Percentiles rank a stretch among this genome's conserved stretches.
Evolutionary conservation across 225 moss, liverwort and hornwort species (phyloP).

Genomic region (Physcomitrium patens): DNA sequence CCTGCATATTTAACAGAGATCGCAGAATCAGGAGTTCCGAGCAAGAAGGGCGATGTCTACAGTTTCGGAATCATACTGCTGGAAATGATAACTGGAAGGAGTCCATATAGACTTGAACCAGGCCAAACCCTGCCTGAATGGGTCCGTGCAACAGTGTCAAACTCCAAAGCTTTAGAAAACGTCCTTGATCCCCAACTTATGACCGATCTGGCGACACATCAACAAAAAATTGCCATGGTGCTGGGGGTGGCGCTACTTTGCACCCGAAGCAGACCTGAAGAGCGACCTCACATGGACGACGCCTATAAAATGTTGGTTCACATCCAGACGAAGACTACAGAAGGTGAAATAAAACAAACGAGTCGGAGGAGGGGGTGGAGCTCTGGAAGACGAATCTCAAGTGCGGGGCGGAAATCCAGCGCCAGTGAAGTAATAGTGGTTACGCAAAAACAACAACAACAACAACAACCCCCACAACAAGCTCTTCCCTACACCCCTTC

Average conservation of each 20-base stretch:
- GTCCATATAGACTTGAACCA: constrained; percentile 37
- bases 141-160: constrained; percentile 48
- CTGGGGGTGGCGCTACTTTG: constrained; percentile 64
- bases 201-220: constrained; percentile 39
- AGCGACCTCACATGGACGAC: constrained; percentile 51
- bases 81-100: constrained; percentile 48
- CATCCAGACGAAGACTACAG: constrained; percentile 23
- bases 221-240: constrained; percentile 64
- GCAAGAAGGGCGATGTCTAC: constrained; percentile 56
- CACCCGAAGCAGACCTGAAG: constrained; percentile 46
- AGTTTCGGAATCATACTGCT: constrained; percentile 54
- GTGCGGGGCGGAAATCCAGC: constrained; percentile 10
- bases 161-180: constrained; percentile 35
- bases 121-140: constrained; percentile 52
- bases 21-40: constrained; percentile 37
- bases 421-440: constrained; percentile 28
- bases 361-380: constrained; percentile 31
- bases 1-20: constrained; percentile 34
- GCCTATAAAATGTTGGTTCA: constrained; percentile 58
- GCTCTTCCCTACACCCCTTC: constrained; percentile 50
- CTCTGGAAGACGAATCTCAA: constrained; percentile 23
- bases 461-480: not conserved
- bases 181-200: constrained; percentile 53
- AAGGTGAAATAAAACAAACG: not conserved
- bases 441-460: no score